Conservation (phyloP, 192 early-diverging fungal genomes). For the Polychytrium aggregatum region DNA sequence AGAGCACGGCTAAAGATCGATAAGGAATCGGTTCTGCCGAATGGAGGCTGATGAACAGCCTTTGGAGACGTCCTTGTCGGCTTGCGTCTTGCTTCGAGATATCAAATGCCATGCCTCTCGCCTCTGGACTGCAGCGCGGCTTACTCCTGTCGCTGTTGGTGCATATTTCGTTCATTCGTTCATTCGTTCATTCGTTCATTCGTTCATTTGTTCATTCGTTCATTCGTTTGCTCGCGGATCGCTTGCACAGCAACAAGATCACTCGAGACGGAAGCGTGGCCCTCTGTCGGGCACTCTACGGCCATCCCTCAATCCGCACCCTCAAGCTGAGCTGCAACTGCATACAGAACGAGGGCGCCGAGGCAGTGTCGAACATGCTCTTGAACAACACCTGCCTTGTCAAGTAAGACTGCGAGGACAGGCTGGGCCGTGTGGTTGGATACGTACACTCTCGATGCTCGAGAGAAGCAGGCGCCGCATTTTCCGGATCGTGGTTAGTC, state of each 20-base stretch:
- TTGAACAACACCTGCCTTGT: constrained; percentile 21
- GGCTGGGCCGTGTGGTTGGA: too few relatives aligned
- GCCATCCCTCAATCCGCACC: constrained; percentile 16
- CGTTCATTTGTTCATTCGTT: too few relatives aligned
- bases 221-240: background rate
- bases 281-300: constrained; percentile 25
- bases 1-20: too few relatives aligned
- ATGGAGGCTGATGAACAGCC: too few relatives aligned
- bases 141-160: background rate
- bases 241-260: constrained; percentile 25
- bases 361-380: constrained; percentile 26
- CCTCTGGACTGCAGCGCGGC: too few relatives aligned
- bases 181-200: too few relatives aligned
- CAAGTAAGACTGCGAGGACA: constrained; percentile 4
- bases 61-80: too few relatives aligned
- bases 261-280: constrained; percentile 36
- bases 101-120: background rate
- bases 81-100: too few relatives aligned
- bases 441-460: too few relatives aligned
- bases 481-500: too few relatives aligned
- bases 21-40: too few relatives aligned
- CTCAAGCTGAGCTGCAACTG: constrained; percentile 33
- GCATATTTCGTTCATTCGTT: constrained; percentile 1
- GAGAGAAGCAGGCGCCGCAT: too few relatives aligned
- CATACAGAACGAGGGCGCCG: constrained; percentile 39